Percentiles rank a stretch among this genome's conserved stretches.
Conservation (phyloP, 2,329 filamentous ascomycete genomes). For the Drechslera avenae region DNA sequence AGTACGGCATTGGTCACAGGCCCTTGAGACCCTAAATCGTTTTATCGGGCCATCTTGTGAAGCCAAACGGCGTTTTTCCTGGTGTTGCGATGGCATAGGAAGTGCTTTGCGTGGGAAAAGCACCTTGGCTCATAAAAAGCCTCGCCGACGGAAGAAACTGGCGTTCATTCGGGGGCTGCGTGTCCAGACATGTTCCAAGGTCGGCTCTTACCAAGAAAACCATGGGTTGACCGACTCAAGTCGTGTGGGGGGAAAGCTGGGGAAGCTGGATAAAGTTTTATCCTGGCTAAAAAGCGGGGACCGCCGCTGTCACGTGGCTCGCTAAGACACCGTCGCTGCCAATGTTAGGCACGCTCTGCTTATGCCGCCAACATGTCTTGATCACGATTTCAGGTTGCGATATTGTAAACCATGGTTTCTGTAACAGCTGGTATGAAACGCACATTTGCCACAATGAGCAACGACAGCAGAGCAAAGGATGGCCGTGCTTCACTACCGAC, state of each 20-base stretch:
- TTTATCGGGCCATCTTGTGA: slow-evolving; percentile 42
- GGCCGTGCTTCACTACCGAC: slow-evolving; percentile 18
- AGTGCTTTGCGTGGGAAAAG: neutral
- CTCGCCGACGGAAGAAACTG: neutral
- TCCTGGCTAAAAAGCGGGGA: slow-evolving; percentile 11
- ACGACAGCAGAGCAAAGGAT: slow-evolving; percentile 18
- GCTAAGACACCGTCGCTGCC: slow-evolving; percentile 7
- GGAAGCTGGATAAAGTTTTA: slow-evolving; percentile 19
- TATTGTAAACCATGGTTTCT: slow-evolving; percentile 29
- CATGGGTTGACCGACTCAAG: slow-evolving; percentile 4
- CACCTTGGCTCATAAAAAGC: slow-evolving; percentile 1
- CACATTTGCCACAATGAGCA: slow-evolving; percentile 32
- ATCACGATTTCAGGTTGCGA: slow-evolving; percentile 1
- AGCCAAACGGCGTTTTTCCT: slow-evolving; percentile 27
- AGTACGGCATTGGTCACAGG: slow-evolving; percentile 69
- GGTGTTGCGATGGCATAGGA: slow-evolving; percentile 25
- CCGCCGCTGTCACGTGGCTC: slow-evolving; percentile 9
- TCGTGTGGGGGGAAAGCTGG: slow-evolving; percentile 14
- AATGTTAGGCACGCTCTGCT: slow-evolving; percentile 6
- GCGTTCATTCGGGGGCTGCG: neutral
- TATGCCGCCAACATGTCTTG: slow-evolving; percentile 8
- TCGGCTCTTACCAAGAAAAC: slow-evolving; percentile 5
- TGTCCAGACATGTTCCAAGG: slow-evolving; percentile 1
- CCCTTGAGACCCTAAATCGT: slow-evolving; percentile 68
- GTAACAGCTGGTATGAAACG: slow-evolving; percentile 37